phyloP scores from a whole-genome alignment of 495 filamentous ascomycete species.

The Beverwykella pulmonaria region DNA sequence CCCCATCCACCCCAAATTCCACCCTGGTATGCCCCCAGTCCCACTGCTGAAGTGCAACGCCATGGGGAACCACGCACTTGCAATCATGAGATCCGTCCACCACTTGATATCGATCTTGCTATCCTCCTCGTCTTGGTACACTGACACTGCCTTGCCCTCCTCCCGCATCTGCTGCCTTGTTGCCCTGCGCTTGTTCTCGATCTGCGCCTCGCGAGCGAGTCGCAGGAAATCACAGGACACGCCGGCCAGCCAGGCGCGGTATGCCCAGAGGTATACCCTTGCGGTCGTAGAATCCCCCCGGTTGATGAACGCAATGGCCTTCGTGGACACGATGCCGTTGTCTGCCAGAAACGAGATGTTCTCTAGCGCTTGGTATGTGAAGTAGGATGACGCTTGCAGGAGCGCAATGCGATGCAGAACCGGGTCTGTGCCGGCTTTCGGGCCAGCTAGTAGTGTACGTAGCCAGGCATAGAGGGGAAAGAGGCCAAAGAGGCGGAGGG shows the following conservation, averaged over 20 bases:
- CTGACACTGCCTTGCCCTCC: slow-evolving; percentile 25
- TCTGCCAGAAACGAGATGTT: slow-evolving; percentile 43
- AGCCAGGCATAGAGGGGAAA: slow-evolving; percentile 45
- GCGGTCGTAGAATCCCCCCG: slow-evolving; percentile 33
- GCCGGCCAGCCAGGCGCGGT: slow-evolving; percentile 43
- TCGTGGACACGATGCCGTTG: slow-evolving; percentile 33
- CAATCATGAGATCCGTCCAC: slow-evolving; percentile 45
- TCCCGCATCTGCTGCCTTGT: slow-evolving; percentile 29
- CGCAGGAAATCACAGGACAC: slow-evolving; percentile 43
- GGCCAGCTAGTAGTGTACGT: slow-evolving; percentile 38
- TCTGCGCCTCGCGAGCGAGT: slow-evolving; percentile 38
- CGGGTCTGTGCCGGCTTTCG: slow-evolving; percentile 40
- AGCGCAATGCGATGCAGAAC: slow-evolving; percentile 42
- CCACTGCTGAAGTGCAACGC: slow-evolving; percentile 41
- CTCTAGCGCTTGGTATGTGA: slow-evolving; percentile 45
- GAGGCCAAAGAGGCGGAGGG: slow-evolving; percentile 45
- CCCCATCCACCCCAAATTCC: slow-evolving; percentile 46
- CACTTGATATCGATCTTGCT: slow-evolving; percentile 42
- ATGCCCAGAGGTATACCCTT: slow-evolving; percentile 40
- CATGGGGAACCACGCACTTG: slow-evolving; percentile 44
- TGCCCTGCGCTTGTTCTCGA: slow-evolving; percentile 19
- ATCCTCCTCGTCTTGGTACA: slow-evolving; percentile 33
- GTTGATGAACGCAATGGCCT: slow-evolving; percentile 34
- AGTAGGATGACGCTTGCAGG: slow-evolving; percentile 40
- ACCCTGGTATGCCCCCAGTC: slow-evolving; percentile 39